Percentiles rank a stretch among this genome's conserved stretches.
phyloP scores from a whole-genome alignment of 371 early-diverging fungal genomes.

The Lichtheimia corymbifera region DNA sequence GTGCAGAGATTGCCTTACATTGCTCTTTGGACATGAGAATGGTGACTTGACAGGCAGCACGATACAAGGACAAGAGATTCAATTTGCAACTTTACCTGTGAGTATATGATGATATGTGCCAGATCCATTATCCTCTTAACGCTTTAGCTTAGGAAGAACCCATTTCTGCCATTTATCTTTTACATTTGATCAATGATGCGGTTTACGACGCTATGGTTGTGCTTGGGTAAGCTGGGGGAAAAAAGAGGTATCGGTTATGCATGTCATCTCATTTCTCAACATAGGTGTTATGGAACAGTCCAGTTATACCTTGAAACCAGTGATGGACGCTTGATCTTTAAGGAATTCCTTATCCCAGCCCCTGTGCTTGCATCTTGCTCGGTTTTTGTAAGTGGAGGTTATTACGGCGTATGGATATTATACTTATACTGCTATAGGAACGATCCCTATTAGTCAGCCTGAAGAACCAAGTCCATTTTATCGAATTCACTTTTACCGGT shows the following conservation, averaged over 20 bases:
- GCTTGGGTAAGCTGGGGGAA: not conserved
- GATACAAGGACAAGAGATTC: not conserved
- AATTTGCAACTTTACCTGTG: not conserved
- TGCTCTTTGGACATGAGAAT: not conserved
- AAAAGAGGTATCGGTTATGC: not conserved
- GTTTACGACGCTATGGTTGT: not conserved
- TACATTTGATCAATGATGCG: not conserved
- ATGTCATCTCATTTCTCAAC: not conserved
- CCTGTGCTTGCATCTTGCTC: not conserved
- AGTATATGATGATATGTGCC: not conserved
- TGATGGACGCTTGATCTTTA: not conserved
- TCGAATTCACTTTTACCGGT: not conserved
- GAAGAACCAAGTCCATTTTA: not conserved
- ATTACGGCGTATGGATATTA: not conserved
- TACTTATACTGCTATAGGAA: not conserved
- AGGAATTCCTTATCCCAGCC: not conserved
- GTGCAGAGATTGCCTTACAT: not conserved
- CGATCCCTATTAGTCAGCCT: not conserved
- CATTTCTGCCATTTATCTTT: not conserved
- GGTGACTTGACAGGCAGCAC: not conserved
- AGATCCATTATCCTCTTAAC: not conserved
- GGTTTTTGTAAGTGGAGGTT: not conserved
- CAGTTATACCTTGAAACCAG: not conserved
- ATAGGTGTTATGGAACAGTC: not conserved
- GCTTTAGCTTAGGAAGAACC: not conserved